A percentile compares a stretch with the other conserved stretches of the same genome.
Evolutionary conservation across 768 basidiomycete genomes (phyloP).

Genomic region (Cystoderma amianthinum): DNA sequence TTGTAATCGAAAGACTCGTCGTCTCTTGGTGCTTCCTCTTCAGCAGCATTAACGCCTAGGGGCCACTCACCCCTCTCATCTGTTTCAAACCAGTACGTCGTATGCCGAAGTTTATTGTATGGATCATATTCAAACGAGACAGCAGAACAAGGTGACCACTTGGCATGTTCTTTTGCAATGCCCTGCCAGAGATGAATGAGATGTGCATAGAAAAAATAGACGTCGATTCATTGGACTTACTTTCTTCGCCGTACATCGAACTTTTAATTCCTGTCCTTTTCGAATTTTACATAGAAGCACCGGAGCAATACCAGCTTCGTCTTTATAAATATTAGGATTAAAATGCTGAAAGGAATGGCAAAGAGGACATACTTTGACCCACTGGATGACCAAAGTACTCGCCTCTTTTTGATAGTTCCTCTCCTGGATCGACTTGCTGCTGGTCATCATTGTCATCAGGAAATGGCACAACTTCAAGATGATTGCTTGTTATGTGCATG

Average conservation of each 20-base stretch:
- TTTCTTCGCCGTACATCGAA: slow-evolving; percentile 90
- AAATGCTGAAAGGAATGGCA: not conserved
- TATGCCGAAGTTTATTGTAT: slow-evolving; percentile 94
- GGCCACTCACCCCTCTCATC: slow-evolving; percentile 89
- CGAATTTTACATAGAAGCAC: slow-evolving; percentile 88
- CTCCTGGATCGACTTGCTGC: slow-evolving; percentile 39
- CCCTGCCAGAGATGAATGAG: slow-evolving; percentile 46
- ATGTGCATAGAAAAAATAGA: not conserved
- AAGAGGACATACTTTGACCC: slow-evolving; percentile 58
- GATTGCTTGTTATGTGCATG: slow-evolving; percentile 82
- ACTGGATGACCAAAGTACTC: slow-evolving; percentile 77
- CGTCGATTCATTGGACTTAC: slow-evolving; percentile 28
- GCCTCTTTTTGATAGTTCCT: slow-evolving; percentile 69
- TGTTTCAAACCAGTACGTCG: slow-evolving; percentile 89
- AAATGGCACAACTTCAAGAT: slow-evolving; percentile 58
- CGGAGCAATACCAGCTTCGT: slow-evolving; percentile 54
- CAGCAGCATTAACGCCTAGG: slow-evolving; percentile 74
- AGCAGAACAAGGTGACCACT: slow-evolving; percentile 96
- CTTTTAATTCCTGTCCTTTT: slow-evolving; percentile 85
- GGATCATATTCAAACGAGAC: slow-evolving; percentile 98
- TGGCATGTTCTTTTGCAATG: slow-evolving; percentile 96
- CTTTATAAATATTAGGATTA: slow-evolving; percentile 23
- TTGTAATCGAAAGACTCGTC: slow-evolving; percentile 84
- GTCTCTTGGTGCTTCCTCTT: slow-evolving; percentile 76
- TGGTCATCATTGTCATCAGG: slow-evolving; percentile 23